These are phyloP conservation scores for Wallacemonas sp. DNA, from an alignment of 208 protist genomes.

Conservation along the genomic window DNA sequence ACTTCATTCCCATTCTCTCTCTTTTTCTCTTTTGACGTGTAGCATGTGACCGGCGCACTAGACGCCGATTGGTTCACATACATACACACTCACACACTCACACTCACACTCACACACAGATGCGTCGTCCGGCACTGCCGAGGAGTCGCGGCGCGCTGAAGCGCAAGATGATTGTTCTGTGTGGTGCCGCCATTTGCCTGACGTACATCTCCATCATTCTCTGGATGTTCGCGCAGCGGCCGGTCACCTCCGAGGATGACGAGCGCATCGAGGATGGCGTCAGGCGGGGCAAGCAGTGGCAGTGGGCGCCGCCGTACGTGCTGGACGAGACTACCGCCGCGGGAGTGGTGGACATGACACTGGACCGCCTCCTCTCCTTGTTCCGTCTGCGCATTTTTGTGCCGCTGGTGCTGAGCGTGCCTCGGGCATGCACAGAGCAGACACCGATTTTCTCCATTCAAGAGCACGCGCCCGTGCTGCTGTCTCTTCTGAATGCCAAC, in stretches of 20 bases:
- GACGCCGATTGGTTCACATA: neutral
- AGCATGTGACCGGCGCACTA: no score
- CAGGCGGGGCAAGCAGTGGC: neutral
- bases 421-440: neutral
- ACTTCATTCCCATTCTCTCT: neutral
- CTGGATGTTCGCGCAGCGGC: conserved; percentile 25
- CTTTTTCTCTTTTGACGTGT: neutral
- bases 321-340: neutral
- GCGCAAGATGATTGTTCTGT: neutral
- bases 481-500: conserved; percentile 29
- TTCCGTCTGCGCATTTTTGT: conserved; percentile 37
- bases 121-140: neutral
- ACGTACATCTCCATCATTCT: conserved; percentile 12
- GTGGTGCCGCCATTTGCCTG: conserved; percentile 8
- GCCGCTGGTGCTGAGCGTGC: neutral
- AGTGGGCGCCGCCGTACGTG: conserved; percentile 37
- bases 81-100: neutral
- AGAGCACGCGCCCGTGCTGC: conserved; percentile 13
- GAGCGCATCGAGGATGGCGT: conserved; percentile 23
- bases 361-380: conserved; percentile 14
- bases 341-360: neutral
- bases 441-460: neutral
- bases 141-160: neutral
- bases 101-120: neutral
- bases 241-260: conserved; percentile 32